These are phyloP conservation scores for Phaseolus lunatus DNA, from an alignment of 306 rosid genomes.

Conservation along the genomic window DNA sequence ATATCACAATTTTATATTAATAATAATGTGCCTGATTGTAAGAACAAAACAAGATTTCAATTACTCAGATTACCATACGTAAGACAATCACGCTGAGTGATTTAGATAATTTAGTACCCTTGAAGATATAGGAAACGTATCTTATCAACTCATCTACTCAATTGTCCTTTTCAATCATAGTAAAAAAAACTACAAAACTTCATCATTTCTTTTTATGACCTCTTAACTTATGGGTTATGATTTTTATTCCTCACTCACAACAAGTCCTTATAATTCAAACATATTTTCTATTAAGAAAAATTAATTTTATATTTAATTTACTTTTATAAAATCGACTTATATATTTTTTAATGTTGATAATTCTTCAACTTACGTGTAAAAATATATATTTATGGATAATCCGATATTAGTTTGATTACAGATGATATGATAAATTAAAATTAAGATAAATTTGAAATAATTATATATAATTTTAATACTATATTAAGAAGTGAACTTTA, in stretches of 20 bases:
- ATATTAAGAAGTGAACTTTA: too few species aligned
- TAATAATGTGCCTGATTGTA: neutral
- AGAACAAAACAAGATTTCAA: neutral
- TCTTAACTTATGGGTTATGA: neutral
- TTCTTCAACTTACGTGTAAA: too few species aligned
- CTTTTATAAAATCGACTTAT: too few species aligned
- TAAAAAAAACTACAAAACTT: neutral
- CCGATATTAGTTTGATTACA: too few species aligned
- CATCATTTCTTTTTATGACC: neutral
- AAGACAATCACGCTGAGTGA: neutral
- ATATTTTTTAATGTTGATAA: too few species aligned
- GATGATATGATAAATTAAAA: too few species aligned
- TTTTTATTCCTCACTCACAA: neutral
- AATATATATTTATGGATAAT: too few species aligned
- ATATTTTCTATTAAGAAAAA: too few species aligned
- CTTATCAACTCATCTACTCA: neutral
- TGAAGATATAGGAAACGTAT: neutral
- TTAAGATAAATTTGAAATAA: too few species aligned
- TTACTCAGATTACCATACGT: neutral
- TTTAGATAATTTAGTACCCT: slow-evolving; percentile 10
- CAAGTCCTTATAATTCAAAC: neutral
- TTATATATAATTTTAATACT: too few species aligned
- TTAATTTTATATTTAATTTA: too few species aligned
- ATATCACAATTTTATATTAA: neutral
- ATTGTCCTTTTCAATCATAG: slow-evolving; percentile 2